These are phyloP conservation scores for Paraphaeosphaeria minitans DNA, from an alignment of 2,329 filamentous ascomycete species.

Conservation along the genomic window DNA sequence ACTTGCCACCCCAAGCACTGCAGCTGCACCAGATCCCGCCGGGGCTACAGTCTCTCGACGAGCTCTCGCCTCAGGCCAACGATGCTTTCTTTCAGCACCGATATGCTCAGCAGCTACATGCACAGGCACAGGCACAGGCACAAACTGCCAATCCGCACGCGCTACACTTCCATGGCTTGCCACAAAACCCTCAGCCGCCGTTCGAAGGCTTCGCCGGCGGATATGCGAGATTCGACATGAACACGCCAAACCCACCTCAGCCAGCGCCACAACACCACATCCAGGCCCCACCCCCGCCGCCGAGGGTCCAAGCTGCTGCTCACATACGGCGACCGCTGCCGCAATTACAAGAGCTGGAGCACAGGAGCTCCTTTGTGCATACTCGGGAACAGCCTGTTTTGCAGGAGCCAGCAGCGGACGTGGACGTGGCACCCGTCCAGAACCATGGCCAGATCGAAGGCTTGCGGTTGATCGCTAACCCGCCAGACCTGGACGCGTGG, in stretches of 20 bases:
- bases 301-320: conserved; percentile 19
- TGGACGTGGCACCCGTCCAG: conserved; percentile 47
- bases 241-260: conserved; percentile 22
- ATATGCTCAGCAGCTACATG: conserved; percentile 15
- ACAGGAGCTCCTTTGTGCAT: conserved; percentile 17
- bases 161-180: conserved; percentile 39
- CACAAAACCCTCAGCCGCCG: conserved; percentile 24
- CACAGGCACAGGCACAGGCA: not conserved
- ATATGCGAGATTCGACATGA: conserved; percentile 34
- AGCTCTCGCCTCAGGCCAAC: conserved; percentile 37
- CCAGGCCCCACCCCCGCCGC: conserved; percentile 23
- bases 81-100: conserved; percentile 31
- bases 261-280: conserved; percentile 26
- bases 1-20: conserved; percentile 16
- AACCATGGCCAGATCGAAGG: conserved; percentile 60
- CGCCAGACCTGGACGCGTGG: conserved; percentile 72
- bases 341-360: conserved; percentile 18
- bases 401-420: conserved; percentile 13
- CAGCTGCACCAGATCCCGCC: conserved; percentile 41
- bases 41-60: conserved; percentile 48
- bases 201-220: conserved; percentile 29
- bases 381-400: conserved; percentile 12
- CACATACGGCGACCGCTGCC: conserved; percentile 20
- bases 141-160: conserved; percentile 21
- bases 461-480: conserved; percentile 64